Conservation (phyloP, 2,329 filamentous ascomycete species). For the Penicillium sp. region DNA sequence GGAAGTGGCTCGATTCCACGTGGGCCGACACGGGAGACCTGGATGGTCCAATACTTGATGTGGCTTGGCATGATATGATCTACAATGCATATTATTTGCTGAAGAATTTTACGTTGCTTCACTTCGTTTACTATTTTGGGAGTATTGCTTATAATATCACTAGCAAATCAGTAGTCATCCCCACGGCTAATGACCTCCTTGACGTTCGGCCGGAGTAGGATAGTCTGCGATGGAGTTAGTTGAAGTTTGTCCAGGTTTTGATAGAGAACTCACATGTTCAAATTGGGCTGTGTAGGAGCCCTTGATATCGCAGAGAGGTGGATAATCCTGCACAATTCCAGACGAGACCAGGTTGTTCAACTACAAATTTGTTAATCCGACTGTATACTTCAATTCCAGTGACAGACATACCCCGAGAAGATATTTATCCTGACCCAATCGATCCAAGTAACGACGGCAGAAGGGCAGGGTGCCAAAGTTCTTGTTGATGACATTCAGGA, state of each 20-base stretch:
- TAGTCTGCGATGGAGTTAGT: conserved; percentile 54
- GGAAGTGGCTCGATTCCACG: conserved; percentile 35
- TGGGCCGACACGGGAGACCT: conserved; percentile 33
- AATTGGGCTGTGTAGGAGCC: conserved; percentile 93
- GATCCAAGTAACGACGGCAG: conserved; percentile 86
- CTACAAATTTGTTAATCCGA: conserved; percentile 46
- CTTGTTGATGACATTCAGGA: conserved; percentile 89
- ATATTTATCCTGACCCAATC: conserved; percentile 93
- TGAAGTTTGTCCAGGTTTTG: conserved; percentile 1
- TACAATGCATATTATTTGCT: not conserved
- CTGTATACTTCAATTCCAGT: not conserved
- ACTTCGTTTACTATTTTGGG: not conserved
- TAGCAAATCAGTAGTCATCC: conserved; percentile 68
- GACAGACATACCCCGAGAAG: conserved; percentile 69
- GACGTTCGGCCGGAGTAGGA: conserved; percentile 72
- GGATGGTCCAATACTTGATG: conserved; percentile 11
- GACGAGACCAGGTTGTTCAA: conserved; percentile 80
- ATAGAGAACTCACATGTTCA: conserved; percentile 70
- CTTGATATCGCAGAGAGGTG: conserved; percentile 86
- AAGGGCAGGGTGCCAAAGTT: conserved; percentile 94
- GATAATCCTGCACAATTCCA: conserved; percentile 87
- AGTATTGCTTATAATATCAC: conserved; percentile 9
- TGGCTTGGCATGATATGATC: conserved; percentile 20
- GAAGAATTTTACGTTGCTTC: not conserved
- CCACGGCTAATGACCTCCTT: conserved; percentile 87